Evolutionary conservation across 257 asterid species (phyloP).

Genomic region (Henckelia pumila): DNA sequence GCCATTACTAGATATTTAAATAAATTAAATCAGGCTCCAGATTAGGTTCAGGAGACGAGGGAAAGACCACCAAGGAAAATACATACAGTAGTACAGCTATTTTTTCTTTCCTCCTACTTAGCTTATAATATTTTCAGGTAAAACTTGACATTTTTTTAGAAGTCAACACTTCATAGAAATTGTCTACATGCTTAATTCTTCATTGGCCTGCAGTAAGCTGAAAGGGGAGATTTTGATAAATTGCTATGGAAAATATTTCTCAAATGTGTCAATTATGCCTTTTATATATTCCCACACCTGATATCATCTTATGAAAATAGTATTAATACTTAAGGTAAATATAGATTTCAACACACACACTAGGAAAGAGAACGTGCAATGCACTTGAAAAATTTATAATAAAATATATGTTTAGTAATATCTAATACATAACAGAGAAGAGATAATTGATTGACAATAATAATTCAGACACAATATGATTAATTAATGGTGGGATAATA

Average conservation of each 20-base stretch:
- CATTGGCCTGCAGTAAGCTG: neutral
- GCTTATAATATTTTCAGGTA: conserved; percentile 14
- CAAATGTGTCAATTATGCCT: neutral
- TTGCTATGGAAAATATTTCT: neutral
- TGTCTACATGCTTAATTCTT: neutral
- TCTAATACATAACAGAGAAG: too few species aligned
- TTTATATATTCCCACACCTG: neutral
- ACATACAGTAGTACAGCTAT: neutral
- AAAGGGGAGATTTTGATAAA: neutral
- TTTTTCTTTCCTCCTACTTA: neutral
- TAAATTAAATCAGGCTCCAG: neutral
- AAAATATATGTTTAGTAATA: too few species aligned
- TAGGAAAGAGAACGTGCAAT: too few species aligned
- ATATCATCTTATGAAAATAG: neutral
- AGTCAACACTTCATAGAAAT: neutral
- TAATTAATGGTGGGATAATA: too few species aligned
- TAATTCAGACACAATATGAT: too few species aligned
- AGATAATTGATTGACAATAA: too few species aligned
- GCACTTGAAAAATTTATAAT: too few species aligned
- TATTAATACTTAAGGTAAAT: neutral
- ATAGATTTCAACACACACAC: too few species aligned
- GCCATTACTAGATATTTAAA: conserved; percentile 10
- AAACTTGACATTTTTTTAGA: neutral
- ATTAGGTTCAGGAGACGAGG: neutral
- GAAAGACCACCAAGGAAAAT: neutral